Evolutionary conservation across 2,329 filamentous ascomycete genomes (phyloP).

Genomic region (Penicillium brasilianum): DNA sequence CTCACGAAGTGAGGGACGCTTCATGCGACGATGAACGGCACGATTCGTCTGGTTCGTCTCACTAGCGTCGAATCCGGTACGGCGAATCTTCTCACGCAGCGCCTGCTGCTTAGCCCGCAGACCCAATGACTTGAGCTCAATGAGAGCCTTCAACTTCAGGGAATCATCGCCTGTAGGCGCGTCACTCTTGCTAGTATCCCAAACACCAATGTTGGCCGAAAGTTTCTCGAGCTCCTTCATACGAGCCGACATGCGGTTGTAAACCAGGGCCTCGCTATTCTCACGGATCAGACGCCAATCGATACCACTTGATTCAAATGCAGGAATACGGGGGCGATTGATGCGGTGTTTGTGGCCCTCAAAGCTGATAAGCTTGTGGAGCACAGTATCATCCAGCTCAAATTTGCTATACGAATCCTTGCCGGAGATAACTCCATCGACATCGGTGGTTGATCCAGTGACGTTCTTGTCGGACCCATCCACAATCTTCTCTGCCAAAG

Average conservation of each 20-base stretch:
- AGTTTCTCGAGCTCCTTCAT: slow-evolving; percentile 83
- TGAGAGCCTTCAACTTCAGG: slow-evolving; percentile 85
- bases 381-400: slow-evolving; percentile 70
- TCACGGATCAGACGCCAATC: slow-evolving; percentile 85
- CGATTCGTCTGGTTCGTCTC: slow-evolving; percentile 62
- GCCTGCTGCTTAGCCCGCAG: slow-evolving; percentile 87
- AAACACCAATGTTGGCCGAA: slow-evolving; percentile 83
- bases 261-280: slow-evolving; percentile 84
- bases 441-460: slow-evolving; percentile 37
- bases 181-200: slow-evolving; percentile 76
- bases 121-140: slow-evolving; percentile 91
- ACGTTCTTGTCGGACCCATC: slow-evolving; percentile 46
- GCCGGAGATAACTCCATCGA: slow-evolving; percentile 32
- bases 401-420: slow-evolving; percentile 70
- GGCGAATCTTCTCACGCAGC: slow-evolving; percentile 82
- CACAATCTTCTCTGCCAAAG: slow-evolving; percentile 41
- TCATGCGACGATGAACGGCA: slow-evolving; percentile 86
- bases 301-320: slow-evolving; percentile 85
- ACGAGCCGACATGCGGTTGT: slow-evolving; percentile 85
- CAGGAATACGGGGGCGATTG: slow-evolving; percentile 80
- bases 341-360: slow-evolving; percentile 76
- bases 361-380: slow-evolving; percentile 70
- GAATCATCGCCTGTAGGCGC: slow-evolving; percentile 75
- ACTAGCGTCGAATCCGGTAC: slow-evolving; percentile 93
- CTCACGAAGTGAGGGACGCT: slow-evolving; percentile 95